phyloP scores from a whole-genome alignment of 306 rosid genomes.

The Pterocarpus santalinus region DNA sequence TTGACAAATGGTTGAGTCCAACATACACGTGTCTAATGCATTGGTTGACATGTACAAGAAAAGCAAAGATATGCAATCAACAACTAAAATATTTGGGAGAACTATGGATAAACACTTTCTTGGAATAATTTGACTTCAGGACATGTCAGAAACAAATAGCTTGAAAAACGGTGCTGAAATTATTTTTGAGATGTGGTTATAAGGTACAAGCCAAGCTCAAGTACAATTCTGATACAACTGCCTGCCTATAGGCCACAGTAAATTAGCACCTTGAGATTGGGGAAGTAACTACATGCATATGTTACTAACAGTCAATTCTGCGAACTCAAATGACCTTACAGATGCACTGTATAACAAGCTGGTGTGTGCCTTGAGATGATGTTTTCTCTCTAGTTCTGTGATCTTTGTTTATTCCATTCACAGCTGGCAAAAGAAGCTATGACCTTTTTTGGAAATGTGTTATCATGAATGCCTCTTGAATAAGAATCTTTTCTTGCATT shows the following conservation, averaged over 20 bases:
- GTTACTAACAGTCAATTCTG: background rate
- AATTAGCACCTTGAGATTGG: background rate
- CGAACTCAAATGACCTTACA: background rate
- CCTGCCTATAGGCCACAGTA: background rate
- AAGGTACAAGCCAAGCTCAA: constrained; percentile 17
- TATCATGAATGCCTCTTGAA: background rate
- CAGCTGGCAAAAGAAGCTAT: background rate
- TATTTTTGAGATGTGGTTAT: background rate
- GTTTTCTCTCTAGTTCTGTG: background rate
- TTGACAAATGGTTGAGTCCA: constrained; percentile 50
- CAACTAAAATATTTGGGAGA: background rate
- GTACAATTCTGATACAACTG: constrained; percentile 2
- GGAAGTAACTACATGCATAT: background rate
- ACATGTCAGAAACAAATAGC: background rate
- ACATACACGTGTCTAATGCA: constrained; percentile 19
- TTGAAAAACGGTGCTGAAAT: background rate
- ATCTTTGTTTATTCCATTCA: background rate
- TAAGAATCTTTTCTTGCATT: background rate
- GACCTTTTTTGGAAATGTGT: background rate
- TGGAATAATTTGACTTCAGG: constrained; percentile 14
- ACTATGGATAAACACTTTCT: constrained; percentile 24
- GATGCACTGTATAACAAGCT: constrained; percentile 9
- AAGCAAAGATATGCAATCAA: background rate
- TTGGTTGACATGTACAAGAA: constrained; percentile 33
- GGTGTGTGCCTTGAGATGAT: background rate